phyloP scores from a whole-genome alignment of 2,329 filamentous ascomycete species.

The Seiridium cupressi region DNA sequence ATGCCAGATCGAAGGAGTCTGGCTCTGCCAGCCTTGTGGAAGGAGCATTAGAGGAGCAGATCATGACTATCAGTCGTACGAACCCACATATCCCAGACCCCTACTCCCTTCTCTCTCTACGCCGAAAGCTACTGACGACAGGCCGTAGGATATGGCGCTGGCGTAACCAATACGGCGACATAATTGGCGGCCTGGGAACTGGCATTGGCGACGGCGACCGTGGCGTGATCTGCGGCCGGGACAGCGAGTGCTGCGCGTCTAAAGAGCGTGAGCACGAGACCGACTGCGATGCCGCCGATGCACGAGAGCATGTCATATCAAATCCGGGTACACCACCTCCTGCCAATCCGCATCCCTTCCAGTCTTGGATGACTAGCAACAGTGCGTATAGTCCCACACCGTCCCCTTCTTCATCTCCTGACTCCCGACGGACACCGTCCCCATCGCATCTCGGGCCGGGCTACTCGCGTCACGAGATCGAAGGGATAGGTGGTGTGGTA shows the following conservation, averaged over 20 bases:
- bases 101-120: neutral
- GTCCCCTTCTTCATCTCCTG: conserved; percentile 18
- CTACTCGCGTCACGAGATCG: conserved; percentile 84
- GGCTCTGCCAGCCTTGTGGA: conserved; percentile 85
- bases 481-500: conserved; percentile 83
- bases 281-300: conserved; percentile 80
- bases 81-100: conserved; percentile 7
- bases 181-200: conserved; percentile 76
- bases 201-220: conserved; percentile 87
- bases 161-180: conserved; percentile 80
- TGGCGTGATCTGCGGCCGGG: conserved; percentile 85
- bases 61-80: conserved; percentile 55
- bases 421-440: neutral
- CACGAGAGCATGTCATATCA: conserved; percentile 39
- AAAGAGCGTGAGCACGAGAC: conserved; percentile 79
- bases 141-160: conserved; percentile 74
- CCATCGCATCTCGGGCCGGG: conserved; percentile 61
- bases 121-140: conserved; percentile 7
- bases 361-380: neutral
- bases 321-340: conserved; percentile 9
- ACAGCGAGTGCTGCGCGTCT: conserved; percentile 71
- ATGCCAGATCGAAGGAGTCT: conserved; percentile 60
- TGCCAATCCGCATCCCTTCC: conserved; percentile 17
- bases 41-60: conserved; percentile 63
- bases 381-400: conserved; percentile 7